Evolutionary conservation across 2,329 filamentous ascomycete species (phyloP), one percentile per base, ranked within the genome.

Genomic region (Ilyonectria mors-panacis): DNA sequence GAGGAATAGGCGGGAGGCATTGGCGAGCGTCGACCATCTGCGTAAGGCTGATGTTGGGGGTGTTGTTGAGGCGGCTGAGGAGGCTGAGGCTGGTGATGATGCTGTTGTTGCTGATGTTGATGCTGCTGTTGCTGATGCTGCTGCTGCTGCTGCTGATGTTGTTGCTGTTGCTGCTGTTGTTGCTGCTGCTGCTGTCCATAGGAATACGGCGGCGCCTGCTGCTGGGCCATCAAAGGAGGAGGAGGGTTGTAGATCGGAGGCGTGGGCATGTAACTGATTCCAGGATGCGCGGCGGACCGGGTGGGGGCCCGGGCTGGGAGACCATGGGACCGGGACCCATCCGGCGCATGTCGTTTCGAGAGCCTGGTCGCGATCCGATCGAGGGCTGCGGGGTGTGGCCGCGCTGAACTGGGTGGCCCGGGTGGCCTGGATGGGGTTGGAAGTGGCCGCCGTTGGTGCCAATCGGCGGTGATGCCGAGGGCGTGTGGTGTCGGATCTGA

Each of bases 391-490:
- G 95, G 7, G 95, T 97, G 68, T 93, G 91, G 62, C 92, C 91
- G 70, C 94, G 90, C 61, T 84, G 85, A n/a, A 73, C 78, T 76
- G 74, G 85, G 80, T 78, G 77, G 13, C 70, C 75, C 15, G 76
- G 74, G 56, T 81, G 82, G 15, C 70, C 75, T 21, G 76, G 74
- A 55, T 81, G 82, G 9, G 77, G 73, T 70, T 90, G 89, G 74
- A 92, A 94, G 26, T 89, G 87, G 70, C 92, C 92, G 77, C 92
- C 92, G 77, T 94, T 97, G 51, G 63, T 65, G 58, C 89, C 88
- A 72, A 98, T 93, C 3, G 95, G 95, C 65, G 95, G 95, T 26
- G 95, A 98, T 35, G 92, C 93, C 26, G 94, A 97, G 12, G 94
- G 93, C 21, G 94, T 94, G 63, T 91, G 88, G 75, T 96, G 92